Conservation (phyloP, 78 protist genomes). For the Paratrimastix pyriformis region DNA sequence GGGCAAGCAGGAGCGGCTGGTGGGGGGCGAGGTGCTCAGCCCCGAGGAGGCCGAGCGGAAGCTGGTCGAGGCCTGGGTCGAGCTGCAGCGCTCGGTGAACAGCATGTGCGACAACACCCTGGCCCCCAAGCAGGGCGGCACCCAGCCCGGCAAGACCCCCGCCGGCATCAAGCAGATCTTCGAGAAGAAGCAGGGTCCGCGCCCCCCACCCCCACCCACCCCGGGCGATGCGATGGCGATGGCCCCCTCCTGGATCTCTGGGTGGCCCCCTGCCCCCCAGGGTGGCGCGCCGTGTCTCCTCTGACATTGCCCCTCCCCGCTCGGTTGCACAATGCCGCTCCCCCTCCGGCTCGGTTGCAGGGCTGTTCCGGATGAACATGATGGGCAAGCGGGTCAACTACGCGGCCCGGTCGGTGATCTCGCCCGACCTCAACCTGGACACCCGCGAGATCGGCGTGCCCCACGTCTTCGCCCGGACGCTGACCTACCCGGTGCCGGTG, state of each 20-base stretch:
- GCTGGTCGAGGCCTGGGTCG: constrained; percentile 35
- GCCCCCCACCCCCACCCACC: too few relatives aligned
- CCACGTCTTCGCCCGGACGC: constrained; percentile 21
- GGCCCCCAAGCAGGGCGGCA: background rate
- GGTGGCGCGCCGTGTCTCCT: too few relatives aligned
- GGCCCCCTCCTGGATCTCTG: too few relatives aligned
- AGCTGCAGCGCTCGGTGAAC: constrained; percentile 56
- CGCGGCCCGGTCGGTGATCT: constrained; percentile 92
- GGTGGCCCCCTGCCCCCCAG: too few relatives aligned
- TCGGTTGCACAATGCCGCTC: too few relatives aligned
- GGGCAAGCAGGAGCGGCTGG: too few relatives aligned
- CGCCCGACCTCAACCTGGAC: constrained; percentile 84
- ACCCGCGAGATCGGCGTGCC: constrained; percentile 89
- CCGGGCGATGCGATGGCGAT: too few relatives aligned
- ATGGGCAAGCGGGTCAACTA: constrained; percentile 99
- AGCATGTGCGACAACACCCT: constrained; percentile 44
- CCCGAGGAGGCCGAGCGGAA: background rate
- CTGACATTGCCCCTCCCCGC: too few relatives aligned
- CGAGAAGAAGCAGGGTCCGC: constrained; percentile 93
- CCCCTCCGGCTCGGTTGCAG: too few relatives aligned
- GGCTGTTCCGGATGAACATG: constrained; percentile 93
- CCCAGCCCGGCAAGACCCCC: background rate
- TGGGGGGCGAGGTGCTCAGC: too few relatives aligned
- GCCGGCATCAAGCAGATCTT: constrained; percentile 78
- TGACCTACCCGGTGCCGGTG: constrained; percentile 34